These are phyloP conservation scores for Parietaria judaica DNA, from an alignment of 306 rosid species.

Conservation along the genomic window DNA sequence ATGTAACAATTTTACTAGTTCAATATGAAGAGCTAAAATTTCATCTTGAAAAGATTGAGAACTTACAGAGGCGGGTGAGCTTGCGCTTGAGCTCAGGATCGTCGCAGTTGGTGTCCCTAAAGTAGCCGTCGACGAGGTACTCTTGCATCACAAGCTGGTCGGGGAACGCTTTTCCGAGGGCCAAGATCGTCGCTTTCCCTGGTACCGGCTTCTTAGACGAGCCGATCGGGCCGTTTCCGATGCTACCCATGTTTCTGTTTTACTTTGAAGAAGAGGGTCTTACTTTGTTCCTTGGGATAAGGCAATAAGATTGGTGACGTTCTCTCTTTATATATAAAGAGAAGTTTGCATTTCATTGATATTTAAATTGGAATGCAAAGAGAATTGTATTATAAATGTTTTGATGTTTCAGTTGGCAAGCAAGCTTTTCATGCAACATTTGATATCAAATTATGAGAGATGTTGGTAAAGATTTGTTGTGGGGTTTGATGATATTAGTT, in stretches of 20 bases:
- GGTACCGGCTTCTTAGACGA: conserved; percentile 35
- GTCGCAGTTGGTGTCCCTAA: conserved; percentile 77
- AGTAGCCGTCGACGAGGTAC: conserved; percentile 82
- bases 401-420: conserved; percentile 38
- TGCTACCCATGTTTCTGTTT: conserved; percentile 47
- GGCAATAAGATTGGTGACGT: conserved; percentile 6
- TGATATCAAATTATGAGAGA: conserved; percentile 9
- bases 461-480: conserved; percentile 34
- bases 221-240: conserved; percentile 18
- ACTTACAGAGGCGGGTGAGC: conserved; percentile 73
- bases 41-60: neutral
- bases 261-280: neutral
- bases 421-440: conserved; percentile 43
- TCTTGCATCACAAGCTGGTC: conserved; percentile 93
- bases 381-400: too few species aligned
- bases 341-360: conserved; percentile 8
- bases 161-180: conserved; percentile 95
- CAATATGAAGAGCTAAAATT: neutral
- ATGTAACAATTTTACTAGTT: too few species aligned
- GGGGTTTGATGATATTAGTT: conserved; percentile 2
- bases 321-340: conserved; percentile 19
- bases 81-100: conserved; percentile 74
- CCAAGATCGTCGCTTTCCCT: conserved; percentile 64
- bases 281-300: conserved; percentile 3
- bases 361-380: too few species aligned